These are phyloP conservation scores for Rhodotorula toruloides DNA, from an alignment of 768 basidiomycete species.

Conservation along the genomic window DNA sequence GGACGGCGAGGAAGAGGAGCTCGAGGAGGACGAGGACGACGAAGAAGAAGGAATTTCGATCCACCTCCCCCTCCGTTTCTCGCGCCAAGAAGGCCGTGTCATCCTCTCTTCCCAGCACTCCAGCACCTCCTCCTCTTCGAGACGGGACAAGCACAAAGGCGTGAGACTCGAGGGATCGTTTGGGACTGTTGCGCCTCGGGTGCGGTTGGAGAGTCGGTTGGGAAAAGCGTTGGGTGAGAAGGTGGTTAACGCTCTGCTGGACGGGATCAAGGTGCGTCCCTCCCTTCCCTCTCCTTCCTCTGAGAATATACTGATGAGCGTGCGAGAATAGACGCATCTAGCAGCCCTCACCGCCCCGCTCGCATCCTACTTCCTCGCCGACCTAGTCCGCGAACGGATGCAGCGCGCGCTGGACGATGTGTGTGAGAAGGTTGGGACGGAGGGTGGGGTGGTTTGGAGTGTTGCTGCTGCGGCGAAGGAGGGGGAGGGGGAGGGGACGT, in stretches of 20 bases:
- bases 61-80: slow-evolving; percentile 2
- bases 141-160: neutral
- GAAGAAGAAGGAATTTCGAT: neutral
- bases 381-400: slow-evolving; percentile 13
- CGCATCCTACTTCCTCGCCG: slow-evolving; percentile 26
- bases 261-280: slow-evolving; percentile 14
- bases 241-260: slow-evolving; percentile 30
- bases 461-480: neutral
- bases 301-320: neutral
- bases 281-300: neutral
- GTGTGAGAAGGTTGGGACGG: slow-evolving; percentile 6
- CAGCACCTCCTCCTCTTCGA: neutral
- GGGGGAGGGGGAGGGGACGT: too few species aligned
- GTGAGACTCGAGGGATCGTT: slow-evolving; percentile 23
- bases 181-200: slow-evolving; percentile 11
- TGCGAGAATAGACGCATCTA: slow-evolving; percentile 11
- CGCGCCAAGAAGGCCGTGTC: neutral
- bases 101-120: neutral
- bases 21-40: neutral
- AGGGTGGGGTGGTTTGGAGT: slow-evolving; percentile 26
- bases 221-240: slow-evolving; percentile 20
- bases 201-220: slow-evolving; percentile 19
- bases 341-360: slow-evolving; percentile 16
- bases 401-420: slow-evolving; percentile 28
- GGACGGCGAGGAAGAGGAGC: neutral